Conservation (phyloP, 371 early-diverging fungal genomes). For the Lichtheimia corymbifera region DNA sequence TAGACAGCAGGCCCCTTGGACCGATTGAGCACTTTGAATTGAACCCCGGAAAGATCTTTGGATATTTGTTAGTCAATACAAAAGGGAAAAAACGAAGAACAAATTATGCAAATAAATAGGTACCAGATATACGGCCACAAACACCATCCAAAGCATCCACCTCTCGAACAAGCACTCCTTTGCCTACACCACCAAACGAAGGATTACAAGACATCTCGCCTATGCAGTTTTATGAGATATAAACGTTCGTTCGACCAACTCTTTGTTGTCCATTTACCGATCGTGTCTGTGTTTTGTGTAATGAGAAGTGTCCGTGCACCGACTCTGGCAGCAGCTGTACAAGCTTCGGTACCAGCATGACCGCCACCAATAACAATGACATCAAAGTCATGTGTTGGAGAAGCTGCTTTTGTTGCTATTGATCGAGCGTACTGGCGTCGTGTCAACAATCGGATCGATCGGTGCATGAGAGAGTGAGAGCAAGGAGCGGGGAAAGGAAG, state of each 20-base stretch:
- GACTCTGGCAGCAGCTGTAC: conserved; percentile 80
- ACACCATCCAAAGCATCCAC: conserved; percentile 87
- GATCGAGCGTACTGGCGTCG: not conserved
- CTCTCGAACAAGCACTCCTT: conserved; percentile 81
- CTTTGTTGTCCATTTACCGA: conserved; percentile 42
- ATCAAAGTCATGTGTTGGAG: conserved; percentile 47
- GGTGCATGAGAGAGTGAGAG: conserved; percentile 6
- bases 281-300: conserved; percentile 79
- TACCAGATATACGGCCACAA: conserved; percentile 74
- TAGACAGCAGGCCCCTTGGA: conserved; percentile 90
- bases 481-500: not conserved
- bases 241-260: too few relatives aligned
- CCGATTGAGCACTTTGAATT: conserved; percentile 83
- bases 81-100: conserved; percentile 1
- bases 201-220: conserved; percentile 93
- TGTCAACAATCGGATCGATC: conserved; percentile 9
- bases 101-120: not conserved
- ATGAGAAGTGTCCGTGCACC: conserved; percentile 78
- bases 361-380: conserved; percentile 87
- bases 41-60: conserved; percentile 79
- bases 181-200: conserved; percentile 87
- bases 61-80: not conserved
- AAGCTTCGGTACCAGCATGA: conserved; percentile 87
- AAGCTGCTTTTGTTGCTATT: conserved; percentile 1
- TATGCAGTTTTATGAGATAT: conserved; percentile 5